Percentiles rank a stretch among this genome's conserved stretches.
Evolutionary conservation across 1,139 yeast genomes (phyloP).

Genomic region (Pichia sp.): DNA sequence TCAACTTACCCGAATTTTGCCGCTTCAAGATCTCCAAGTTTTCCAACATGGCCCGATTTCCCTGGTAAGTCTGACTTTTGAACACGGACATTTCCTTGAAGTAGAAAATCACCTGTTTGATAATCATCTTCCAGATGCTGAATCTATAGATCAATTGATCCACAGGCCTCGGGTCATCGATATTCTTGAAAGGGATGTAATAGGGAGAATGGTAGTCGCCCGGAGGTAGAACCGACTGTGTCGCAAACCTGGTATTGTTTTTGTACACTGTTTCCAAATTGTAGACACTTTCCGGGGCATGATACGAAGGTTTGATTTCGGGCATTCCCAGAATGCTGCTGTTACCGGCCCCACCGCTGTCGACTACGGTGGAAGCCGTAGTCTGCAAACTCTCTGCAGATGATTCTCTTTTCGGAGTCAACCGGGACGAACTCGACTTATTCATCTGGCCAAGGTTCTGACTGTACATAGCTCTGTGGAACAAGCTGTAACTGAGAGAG

Average conservation of each 20-base stretch:
- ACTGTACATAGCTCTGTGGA: neutral
- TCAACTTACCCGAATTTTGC: slow-evolving; percentile 35
- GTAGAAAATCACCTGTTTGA: slow-evolving; percentile 58
- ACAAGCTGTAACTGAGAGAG: neutral
- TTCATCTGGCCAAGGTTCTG: neutral
- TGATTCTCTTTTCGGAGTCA: neutral
- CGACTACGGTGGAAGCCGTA: neutral
- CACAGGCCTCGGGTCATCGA: slow-evolving; percentile 38
- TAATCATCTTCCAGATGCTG: slow-evolving; percentile 65
- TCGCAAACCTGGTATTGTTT: slow-evolving; percentile 18
- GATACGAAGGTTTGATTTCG: slow-evolving; percentile 1
- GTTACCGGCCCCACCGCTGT: neutral
- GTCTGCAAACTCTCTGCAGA: slow-evolving; percentile 3
- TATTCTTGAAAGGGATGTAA: slow-evolving; percentile 28
- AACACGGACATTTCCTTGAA: slow-evolving; percentile 59
- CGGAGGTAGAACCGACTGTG: slow-evolving; percentile 28
- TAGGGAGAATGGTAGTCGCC: slow-evolving; percentile 31
- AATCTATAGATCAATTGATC: slow-evolving; percentile 54
- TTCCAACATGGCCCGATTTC: slow-evolving; percentile 57
- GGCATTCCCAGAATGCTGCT: neutral
- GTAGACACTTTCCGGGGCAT: slow-evolving; percentile 9
- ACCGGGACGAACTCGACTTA: neutral
- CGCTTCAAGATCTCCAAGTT: slow-evolving; percentile 51
- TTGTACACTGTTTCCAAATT: slow-evolving; percentile 17
- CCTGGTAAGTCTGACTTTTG: slow-evolving; percentile 64